Conservation (phyloP, 495 filamentous ascomycete genomes). For the Aspergillus indologenus region DNA sequence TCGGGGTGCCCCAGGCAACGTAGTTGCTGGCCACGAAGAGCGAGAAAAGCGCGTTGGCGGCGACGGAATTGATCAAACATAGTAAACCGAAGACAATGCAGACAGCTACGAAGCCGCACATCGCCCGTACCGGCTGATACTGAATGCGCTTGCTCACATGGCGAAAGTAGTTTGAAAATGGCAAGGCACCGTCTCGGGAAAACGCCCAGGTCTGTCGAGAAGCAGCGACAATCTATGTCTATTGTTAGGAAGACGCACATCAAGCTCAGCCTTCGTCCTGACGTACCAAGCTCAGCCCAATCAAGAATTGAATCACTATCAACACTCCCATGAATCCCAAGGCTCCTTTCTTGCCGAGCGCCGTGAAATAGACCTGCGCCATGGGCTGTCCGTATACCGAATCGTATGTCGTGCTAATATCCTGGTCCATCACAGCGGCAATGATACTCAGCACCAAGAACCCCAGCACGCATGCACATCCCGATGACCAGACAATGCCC, state of each 20-base stretch:
- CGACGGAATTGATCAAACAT: constrained; percentile 51
- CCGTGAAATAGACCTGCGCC: constrained; percentile 49
- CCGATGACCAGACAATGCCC: constrained; percentile 49
- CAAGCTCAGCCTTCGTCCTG: constrained; percentile 23
- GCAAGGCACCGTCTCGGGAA: constrained; percentile 54
- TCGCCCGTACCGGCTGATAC: constrained; percentile 53
- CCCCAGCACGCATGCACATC: constrained; percentile 45
- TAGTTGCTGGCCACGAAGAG: constrained; percentile 57
- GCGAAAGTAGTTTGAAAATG: constrained; percentile 56
- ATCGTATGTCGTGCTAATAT: constrained; percentile 32
- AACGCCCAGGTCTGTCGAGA: constrained; percentile 57
- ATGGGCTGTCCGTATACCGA: constrained; percentile 44
- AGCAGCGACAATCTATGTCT: constrained; percentile 44
- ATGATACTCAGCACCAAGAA: constrained; percentile 53
- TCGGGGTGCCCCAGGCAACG: constrained; percentile 56
- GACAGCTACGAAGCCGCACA: constrained; percentile 52
- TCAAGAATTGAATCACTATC: constrained; percentile 45
- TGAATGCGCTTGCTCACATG: constrained; percentile 48
- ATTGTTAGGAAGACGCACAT: neutral
- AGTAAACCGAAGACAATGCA: constrained; percentile 54
- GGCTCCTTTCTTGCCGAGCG: constrained; percentile 43
- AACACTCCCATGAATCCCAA: constrained; percentile 45
- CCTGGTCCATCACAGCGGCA: constrained; percentile 37
- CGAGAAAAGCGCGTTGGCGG: constrained; percentile 57
- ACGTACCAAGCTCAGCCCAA: constrained; percentile 42